Base-by-base conservation (phyloP, 2,329 filamentous ascomycete genomes). In the Neofusicoccum parvum region DNA sequence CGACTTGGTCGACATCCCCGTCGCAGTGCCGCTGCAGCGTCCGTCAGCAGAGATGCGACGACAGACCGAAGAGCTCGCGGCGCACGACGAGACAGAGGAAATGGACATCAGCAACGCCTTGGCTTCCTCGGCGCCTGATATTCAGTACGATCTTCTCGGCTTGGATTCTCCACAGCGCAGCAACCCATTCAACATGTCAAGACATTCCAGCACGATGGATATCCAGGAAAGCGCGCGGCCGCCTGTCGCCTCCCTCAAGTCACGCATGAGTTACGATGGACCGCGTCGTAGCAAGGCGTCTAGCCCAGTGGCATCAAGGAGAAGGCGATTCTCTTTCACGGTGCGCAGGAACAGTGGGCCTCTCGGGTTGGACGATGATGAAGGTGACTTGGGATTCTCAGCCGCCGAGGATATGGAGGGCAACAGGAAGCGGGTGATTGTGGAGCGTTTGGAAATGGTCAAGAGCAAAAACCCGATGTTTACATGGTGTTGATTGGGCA, bases 381-480 rank as follows among this genome's bases (percentile, higher is more conserved):
- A 97, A 72, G 95, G 95, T 0, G 95, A 99, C 78, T 81, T 99
- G 34, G 95, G 95, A 10, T 99, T 96, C 79, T 92, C 94, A 11
- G 94, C 94, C 0, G 95, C 95, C 0, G 92, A 94, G 76, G 95
- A 92, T 32, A 92, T 96, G 87, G 95, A 98, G 78, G 92, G 92
- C 12, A 92, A 93, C 73, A 89, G 91, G 76, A 87, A 94, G 72
- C 96, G 95, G 79, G 95, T 99, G 54, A 98, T 99, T 82, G 94
- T 99, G 54, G 95, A 99, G 83, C 85, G 95, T 68, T 81, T 99
- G 66, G 95, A 99, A 82, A 91, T 94, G 67, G 95, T 99, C 68
- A 98, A 98, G 84, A 92, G 89, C 75, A 91, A 90, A 76, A 96
- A 96, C 75, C 95, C 95, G 1, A 93, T 99, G 37, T 99, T 99